Evolutionary conservation across 2,329 filamentous ascomycete genomes (phyloP).

Genomic region (Macrophomina tecta): DNA sequence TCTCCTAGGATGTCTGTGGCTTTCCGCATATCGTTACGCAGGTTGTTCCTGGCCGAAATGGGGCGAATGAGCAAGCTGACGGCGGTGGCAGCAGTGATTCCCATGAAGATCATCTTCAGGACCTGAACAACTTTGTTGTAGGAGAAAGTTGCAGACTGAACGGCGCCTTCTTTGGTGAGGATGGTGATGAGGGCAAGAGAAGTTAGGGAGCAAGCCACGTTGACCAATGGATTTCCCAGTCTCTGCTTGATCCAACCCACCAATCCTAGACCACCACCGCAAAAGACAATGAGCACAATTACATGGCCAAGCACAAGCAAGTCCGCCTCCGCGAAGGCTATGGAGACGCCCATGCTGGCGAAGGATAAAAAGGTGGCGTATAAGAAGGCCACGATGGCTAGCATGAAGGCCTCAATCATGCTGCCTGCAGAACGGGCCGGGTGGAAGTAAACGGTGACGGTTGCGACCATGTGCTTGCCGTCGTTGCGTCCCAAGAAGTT

Average conservation of each 20-base stretch:
- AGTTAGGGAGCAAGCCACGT: slow-evolving; percentile 82
- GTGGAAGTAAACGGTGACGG: slow-evolving; percentile 94
- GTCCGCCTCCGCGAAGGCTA: slow-evolving; percentile 74
- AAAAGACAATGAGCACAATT: slow-evolving; percentile 80
- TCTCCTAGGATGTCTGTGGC: slow-evolving; percentile 78
- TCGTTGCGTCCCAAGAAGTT: slow-evolving; percentile 80
- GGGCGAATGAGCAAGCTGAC: slow-evolving; percentile 75
- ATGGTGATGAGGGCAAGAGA: slow-evolving; percentile 89
- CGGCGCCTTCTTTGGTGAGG: slow-evolving; percentile 87
- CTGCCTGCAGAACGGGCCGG: slow-evolving; percentile 81
- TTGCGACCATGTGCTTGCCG: slow-evolving; percentile 92
- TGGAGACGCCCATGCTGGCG: slow-evolving; percentile 86
- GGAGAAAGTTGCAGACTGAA: slow-evolving; percentile 82
- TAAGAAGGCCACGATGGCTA: slow-evolving; percentile 77
- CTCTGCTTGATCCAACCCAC: slow-evolving; percentile 87
- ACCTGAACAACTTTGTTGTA: slow-evolving; percentile 79
- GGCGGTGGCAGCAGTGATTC: slow-evolving; percentile 60
- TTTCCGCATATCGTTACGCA: slow-evolving; percentile 75
- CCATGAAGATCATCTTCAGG: slow-evolving; percentile 61
- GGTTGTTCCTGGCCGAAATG: slow-evolving; percentile 73
- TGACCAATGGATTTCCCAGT: slow-evolving; percentile 78
- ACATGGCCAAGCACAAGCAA: slow-evolving; percentile 75
- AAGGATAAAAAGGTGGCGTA: slow-evolving; percentile 80
- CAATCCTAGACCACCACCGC: slow-evolving; percentile 84
- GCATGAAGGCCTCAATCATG: slow-evolving; percentile 69